Evolutionary conservation across 2,329 filamentous ascomycete species (phyloP), one percentile per base, ranked within the genome.

Genomic region (Xylariaceae sp.): DNA sequence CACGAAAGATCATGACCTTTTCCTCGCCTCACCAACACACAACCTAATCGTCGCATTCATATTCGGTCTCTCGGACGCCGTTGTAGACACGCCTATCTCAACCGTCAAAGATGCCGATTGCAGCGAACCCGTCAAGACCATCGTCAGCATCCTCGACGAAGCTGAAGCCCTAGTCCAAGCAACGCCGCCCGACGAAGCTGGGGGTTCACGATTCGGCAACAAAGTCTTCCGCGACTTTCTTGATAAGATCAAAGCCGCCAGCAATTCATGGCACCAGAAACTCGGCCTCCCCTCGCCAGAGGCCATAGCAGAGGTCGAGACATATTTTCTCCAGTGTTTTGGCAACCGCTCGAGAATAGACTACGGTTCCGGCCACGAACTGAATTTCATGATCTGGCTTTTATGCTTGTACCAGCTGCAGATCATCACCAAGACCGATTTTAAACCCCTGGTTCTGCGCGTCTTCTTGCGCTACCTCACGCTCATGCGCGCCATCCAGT

Each of bases 351-450:
- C 84, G 55, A 85, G 93, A 47, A 94, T 99, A 69, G 94, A 99
- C 77, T 99, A 99, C 73, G 94, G 94, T 54, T 97, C 92, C 0
- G 94, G 94, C 2, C 94, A 99, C 74, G 94, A 99, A 76, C 83
- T 99, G 63, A 97, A 99, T 78, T 97, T 99, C 76, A 81, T 93
- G 73, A 88, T 96, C 71, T 99, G 93, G 92, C 82, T 97, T 42
- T 83, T 99, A n/a, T 96, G 91, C 71, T 85, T 99, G 0, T 90
- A 94, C 73, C 89, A 93, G 70, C 80, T 97, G 13, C 78, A 80
- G 9, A 74, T 90, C 17, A 72, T 97, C 42, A 76, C 81, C 0
- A 72, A 74, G 4, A 67, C 79, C 9, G 88, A 92, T 66, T 95
- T 96, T 74, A 83, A 84, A 37, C 77, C 87, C 3, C 73, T 97